Percentiles rank a stretch among this genome's conserved stretches.
Conservation (phyloP, 257 asterid genomes). For the Cordia subcordata region DNA sequence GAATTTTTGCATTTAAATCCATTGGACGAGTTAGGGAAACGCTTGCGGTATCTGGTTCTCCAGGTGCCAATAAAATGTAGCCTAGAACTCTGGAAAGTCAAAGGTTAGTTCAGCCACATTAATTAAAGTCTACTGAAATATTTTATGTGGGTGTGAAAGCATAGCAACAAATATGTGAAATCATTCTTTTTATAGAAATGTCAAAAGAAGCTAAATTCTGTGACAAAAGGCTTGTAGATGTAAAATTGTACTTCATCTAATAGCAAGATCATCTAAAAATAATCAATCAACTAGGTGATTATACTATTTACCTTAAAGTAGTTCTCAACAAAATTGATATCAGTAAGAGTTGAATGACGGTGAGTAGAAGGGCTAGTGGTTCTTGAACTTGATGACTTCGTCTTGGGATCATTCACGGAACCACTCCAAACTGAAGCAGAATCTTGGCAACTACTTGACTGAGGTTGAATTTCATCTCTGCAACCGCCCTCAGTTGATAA, state of each 20-base stretch:
- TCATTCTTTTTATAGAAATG: too few species aligned
- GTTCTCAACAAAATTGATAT: constrained; percentile 86
- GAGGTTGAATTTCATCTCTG: constrained; percentile 28
- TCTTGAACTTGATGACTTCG: constrained; percentile 45
- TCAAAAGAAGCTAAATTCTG: too few species aligned
- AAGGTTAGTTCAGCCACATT: constrained; percentile 12
- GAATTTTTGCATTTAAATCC: constrained; percentile 33
- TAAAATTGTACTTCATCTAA: too few species aligned
- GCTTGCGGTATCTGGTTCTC: constrained; percentile 91
- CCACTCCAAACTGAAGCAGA: constrained; percentile 32
- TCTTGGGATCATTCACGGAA: constrained; percentile 19
- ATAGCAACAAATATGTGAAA: constrained; percentile 7
- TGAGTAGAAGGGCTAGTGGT: constrained; percentile 37
- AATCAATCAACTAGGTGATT: background rate
- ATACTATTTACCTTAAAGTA: constrained; percentile 65
- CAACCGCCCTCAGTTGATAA: constrained; percentile 30
- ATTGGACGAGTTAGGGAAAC: constrained; percentile 45
- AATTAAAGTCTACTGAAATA: constrained; percentile 1
- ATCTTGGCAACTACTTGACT: constrained; percentile 24
- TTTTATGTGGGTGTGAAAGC: background rate
- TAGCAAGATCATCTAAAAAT: too few species aligned
- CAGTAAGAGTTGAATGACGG: constrained; percentile 70
- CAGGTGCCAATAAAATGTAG: constrained; percentile 98
- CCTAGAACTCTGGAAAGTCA: constrained; percentile 69
- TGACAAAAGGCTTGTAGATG: too few species aligned